Evolutionary conservation across 441 rosid genomes (phyloP).

Genomic region (Arabidopsis lyrata): DNA sequence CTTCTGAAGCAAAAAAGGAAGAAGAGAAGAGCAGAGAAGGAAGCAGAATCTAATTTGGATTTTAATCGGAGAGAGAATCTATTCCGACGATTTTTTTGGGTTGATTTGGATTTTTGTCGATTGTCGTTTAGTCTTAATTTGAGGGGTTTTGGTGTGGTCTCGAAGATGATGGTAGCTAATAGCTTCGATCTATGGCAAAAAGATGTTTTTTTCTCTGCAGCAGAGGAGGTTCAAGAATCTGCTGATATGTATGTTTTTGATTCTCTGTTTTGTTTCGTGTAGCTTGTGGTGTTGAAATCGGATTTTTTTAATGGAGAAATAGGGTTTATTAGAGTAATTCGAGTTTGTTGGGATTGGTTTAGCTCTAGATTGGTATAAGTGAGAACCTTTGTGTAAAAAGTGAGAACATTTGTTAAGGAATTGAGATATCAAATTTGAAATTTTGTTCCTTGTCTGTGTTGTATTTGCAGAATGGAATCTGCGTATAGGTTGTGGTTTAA

Average conservation of each 20-base stretch:
- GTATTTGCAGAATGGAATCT: constrained; percentile 77
- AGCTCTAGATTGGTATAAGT: constrained; percentile 8
- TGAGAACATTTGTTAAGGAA: constrained; percentile 3
- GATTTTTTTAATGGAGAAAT: constrained; percentile 1
- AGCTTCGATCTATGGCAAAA: constrained; percentile 88
- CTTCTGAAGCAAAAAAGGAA: constrained; percentile 15
- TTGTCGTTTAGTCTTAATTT: constrained; percentile 1
- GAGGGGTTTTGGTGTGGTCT: constrained; percentile 6
- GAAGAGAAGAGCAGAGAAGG: constrained; percentile 23
- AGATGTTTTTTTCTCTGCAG: constrained; percentile 84
- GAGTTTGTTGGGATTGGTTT: not conserved
- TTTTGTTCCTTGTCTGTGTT: not conserved
- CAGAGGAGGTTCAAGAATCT: constrained; percentile 94
- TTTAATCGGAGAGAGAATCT: constrained; percentile 11
- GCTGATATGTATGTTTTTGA: constrained; percentile 65
- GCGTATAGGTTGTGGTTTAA: constrained; percentile 72
- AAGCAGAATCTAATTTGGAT: constrained; percentile 20
- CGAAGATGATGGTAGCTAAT: constrained; percentile 78
- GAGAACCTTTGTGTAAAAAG: not conserved
- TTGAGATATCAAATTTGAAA: constrained; percentile 14
- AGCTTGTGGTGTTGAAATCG: constrained; percentile 4
- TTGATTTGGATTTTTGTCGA: not conserved
- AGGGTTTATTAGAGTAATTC: not conserved
- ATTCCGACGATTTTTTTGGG: constrained; percentile 4
- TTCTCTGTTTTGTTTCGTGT: constrained; percentile 33